Evolutionary conservation across 169 alveolate genomes (phyloP).

Genomic region (Perkinsus chesapeaki): DNA sequence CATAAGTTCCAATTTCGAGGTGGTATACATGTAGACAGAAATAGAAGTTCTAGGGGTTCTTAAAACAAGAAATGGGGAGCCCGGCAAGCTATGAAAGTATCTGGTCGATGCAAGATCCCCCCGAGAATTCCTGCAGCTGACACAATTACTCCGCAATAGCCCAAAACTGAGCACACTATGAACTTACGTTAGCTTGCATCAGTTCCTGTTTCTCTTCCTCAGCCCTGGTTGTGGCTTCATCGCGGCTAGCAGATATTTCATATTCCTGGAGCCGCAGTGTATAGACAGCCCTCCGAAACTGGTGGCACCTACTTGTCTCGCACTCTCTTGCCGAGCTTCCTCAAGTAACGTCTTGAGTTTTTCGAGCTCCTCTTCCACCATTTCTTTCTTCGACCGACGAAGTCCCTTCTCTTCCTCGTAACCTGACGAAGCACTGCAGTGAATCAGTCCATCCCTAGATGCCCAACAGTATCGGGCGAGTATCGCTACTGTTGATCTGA

Average conservation of each 20-base stretch:
- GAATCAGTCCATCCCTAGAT: neutral
- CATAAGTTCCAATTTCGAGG: too few species aligned
- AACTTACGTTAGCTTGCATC: neutral
- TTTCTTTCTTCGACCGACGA: neutral
- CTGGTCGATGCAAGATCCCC: too few species aligned
- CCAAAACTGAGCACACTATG: neutral
- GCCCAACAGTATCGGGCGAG: neutral
- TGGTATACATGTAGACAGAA: too few species aligned
- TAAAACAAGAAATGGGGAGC: too few species aligned
- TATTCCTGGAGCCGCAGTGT: neutral
- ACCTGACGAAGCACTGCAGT: too few species aligned
- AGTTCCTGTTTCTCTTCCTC: neutral
- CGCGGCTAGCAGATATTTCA: neutral
- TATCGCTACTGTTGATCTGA: neutral
- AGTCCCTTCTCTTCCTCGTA: neutral
- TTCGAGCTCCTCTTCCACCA: neutral
- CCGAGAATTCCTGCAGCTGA: too few species aligned
- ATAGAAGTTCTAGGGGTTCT: too few species aligned
- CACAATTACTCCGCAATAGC: neutral
- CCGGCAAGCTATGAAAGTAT: too few species aligned
- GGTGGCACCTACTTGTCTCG: neutral
- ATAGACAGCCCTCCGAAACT: neutral
- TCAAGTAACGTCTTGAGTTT: neutral
- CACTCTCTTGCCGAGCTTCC: neutral
- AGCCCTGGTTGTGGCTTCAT: neutral